Conservation (phyloP, 2,329 filamentous ascomycete species). For the Tolypocladium guangdongense region DNA sequence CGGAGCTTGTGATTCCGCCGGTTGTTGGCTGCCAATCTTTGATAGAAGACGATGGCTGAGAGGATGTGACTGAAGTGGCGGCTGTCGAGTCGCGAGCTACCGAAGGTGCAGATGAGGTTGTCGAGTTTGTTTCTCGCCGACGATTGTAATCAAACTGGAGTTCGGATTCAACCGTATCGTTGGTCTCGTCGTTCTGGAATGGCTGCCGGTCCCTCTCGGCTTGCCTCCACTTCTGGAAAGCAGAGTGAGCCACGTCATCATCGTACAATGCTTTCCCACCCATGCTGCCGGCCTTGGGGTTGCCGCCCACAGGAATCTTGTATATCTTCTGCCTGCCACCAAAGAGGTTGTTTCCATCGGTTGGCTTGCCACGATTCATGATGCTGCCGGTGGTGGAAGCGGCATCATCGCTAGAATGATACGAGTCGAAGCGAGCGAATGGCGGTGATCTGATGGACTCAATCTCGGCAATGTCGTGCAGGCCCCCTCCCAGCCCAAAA, state of each 20-base stretch:
- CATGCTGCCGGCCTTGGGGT: conserved; percentile 39
- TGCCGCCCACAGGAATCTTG: conserved; percentile 54
- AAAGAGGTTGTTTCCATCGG: conserved; percentile 86
- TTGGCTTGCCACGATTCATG: conserved; percentile 74
- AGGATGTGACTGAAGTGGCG: conserved; percentile 75
- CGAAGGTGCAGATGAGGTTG: conserved; percentile 58
- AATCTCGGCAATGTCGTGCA: conserved; percentile 84
- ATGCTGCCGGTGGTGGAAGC: conserved; percentile 56
- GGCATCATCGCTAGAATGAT: conserved; percentile 59
- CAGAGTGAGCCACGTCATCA: conserved; percentile 71
- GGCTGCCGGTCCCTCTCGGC: conserved; percentile 46
- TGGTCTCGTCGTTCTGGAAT: conserved; percentile 25
- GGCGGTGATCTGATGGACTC: conserved; percentile 62
- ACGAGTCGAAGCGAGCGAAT: conserved; percentile 53
- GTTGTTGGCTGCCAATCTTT: conserved; percentile 38
- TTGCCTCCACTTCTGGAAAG: conserved; percentile 68
- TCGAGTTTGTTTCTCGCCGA: conserved; percentile 80
- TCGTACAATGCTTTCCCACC: conserved; percentile 69
- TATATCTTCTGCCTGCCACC: conserved; percentile 94
- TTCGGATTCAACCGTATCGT: conserved; percentile 28
- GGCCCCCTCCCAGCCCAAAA: conserved; percentile 46
- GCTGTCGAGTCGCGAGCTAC: conserved; percentile 71
- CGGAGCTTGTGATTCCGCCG: conserved; percentile 21
- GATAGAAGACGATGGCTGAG: conserved; percentile 42
- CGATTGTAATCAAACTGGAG: conserved; percentile 54